These are phyloP conservation scores for Aspergillus sp. DNA, from an alignment of 2,329 filamentous ascomycete species.

Conservation along the genomic window DNA sequence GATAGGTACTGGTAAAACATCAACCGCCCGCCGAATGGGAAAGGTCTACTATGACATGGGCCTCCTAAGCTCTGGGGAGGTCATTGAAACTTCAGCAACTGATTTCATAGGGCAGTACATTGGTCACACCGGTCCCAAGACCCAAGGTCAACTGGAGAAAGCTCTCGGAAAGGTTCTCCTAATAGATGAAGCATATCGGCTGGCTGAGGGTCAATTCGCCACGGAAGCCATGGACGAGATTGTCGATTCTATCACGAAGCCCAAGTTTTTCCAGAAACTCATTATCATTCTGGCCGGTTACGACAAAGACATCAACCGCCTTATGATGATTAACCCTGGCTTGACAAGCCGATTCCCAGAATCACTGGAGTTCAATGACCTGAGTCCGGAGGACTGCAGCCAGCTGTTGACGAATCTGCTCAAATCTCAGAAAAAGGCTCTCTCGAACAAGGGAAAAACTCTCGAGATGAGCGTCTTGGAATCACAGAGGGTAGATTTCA, in stretches of 20 bases:
- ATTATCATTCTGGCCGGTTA: conserved; percentile 71
- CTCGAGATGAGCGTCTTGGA: conserved; percentile 29
- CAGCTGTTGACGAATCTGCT: conserved; percentile 43
- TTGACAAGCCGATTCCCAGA: conserved; percentile 66
- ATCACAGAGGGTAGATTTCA: conserved; percentile 17
- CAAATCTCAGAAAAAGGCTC: conserved; percentile 17
- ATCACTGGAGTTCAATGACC: conserved; percentile 54
- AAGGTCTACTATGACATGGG: conserved; percentile 75
- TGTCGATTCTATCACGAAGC: conserved; percentile 56
- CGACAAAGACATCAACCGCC: conserved; percentile 62
- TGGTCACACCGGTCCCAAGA: conserved; percentile 69
- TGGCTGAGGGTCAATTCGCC: conserved; percentile 58
- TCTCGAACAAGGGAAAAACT: not conserved
- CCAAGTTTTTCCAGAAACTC: conserved; percentile 58
- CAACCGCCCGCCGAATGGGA: conserved; percentile 71
- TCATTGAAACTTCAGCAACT: conserved; percentile 65
- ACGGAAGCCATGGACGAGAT: conserved; percentile 56
- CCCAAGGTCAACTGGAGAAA: conserved; percentile 58
- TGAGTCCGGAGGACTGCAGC: conserved; percentile 48
- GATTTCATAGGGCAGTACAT: conserved; percentile 69
- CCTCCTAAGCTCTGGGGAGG: conserved; percentile 59
- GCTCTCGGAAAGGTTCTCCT: conserved; percentile 67
- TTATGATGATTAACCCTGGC: conserved; percentile 63
- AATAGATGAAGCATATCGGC: conserved; percentile 70
- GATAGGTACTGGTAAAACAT: conserved; percentile 68